phyloP scores from a whole-genome alignment of 768 basidiomycete genomes.

The Arthromyces matolae region DNA sequence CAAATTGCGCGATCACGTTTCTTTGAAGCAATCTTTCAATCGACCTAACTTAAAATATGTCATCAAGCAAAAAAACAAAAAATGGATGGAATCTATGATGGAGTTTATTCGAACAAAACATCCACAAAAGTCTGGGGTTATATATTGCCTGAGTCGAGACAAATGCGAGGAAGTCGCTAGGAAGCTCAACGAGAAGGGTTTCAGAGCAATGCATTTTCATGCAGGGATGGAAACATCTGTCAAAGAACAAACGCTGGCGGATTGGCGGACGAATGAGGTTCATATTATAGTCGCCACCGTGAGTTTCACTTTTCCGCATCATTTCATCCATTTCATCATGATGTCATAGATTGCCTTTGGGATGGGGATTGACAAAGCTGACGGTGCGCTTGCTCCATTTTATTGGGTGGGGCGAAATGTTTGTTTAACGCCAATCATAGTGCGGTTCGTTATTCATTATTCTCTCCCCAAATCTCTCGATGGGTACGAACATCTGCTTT shows the following conservation, averaged over 20 bases:
- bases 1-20: slow-evolving; percentile 51
- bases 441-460: slow-evolving; percentile 90
- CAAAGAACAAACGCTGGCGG: slow-evolving; percentile 55
- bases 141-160: slow-evolving; percentile 73
- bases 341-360: slow-evolving; percentile 81
- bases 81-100: slow-evolving; percentile 58
- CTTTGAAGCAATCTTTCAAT: slow-evolving; percentile 85
- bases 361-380: slow-evolving; percentile 91
- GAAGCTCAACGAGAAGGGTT: slow-evolving; percentile 52
- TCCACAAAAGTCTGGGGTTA: slow-evolving; percentile 65
- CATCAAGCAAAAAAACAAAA: slow-evolving; percentile 42
- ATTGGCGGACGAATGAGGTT: slow-evolving; percentile 72
- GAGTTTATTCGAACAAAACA: slow-evolving; percentile 63
- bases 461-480: slow-evolving; percentile 80
- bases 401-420: too few species aligned
- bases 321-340: neutral
- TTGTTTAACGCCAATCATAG: slow-evolving; percentile 45
- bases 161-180: slow-evolving; percentile 81
- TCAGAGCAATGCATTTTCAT: slow-evolving; percentile 81
- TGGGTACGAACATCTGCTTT: slow-evolving; percentile 45
- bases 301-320: slow-evolving; percentile 19
- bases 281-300: slow-evolving; percentile 94
- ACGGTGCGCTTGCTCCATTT: slow-evolving; percentile 42
- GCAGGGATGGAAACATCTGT: slow-evolving; percentile 68
- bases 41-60: slow-evolving; percentile 85